phyloP scores from a whole-genome alignment of 1,284 basidiomycete genomes.

The Moesziomyces parantarcticus region DNA sequence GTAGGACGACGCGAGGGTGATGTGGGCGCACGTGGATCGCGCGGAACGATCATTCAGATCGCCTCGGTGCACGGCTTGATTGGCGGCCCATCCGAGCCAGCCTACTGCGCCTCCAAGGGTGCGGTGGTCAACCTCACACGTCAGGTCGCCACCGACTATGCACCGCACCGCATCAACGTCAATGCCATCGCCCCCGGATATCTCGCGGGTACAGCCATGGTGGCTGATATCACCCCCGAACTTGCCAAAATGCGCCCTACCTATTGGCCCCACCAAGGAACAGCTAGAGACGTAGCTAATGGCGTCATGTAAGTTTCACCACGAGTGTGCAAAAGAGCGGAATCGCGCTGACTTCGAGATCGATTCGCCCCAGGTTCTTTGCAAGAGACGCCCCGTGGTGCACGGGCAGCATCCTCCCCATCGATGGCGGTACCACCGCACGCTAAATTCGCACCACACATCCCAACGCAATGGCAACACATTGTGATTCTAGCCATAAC shows the following conservation, averaged over 20 bases:
- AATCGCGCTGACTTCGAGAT: background rate
- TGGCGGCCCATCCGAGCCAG: slow-evolving; percentile 44
- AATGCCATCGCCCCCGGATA: slow-evolving; percentile 50
- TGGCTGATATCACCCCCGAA: slow-evolving; percentile 27
- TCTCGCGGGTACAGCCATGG: slow-evolving; percentile 43
- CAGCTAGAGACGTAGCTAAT: slow-evolving; percentile 39
- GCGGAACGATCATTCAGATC: slow-evolving; percentile 47
- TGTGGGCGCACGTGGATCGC: slow-evolving; percentile 40
- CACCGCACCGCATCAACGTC: slow-evolving; percentile 44
- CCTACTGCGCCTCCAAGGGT: slow-evolving; percentile 43
- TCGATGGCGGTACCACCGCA: slow-evolving; percentile 50
- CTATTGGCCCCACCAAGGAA: slow-evolving; percentile 47
- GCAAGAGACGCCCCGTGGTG: slow-evolving; percentile 46
- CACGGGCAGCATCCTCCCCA: slow-evolving; percentile 47
- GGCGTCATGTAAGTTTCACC: slow-evolving; percentile 28
- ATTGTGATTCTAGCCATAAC: background rate
- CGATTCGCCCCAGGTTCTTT: slow-evolving; percentile 25
- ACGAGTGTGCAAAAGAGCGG: background rate
- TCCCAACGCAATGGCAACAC: background rate
- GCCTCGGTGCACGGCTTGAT: slow-evolving; percentile 48
- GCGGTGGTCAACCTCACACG: slow-evolving; percentile 46
- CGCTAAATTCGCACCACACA: slow-evolving; percentile 13
- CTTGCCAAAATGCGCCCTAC: slow-evolving; percentile 24
- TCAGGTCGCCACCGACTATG: slow-evolving; percentile 48
- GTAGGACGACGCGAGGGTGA: slow-evolving; percentile 27